Percentiles rank a stretch among this genome's conserved stretches.
These are phyloP conservation scores for Aspergillus sp. DNA, from an alignment of 2,329 filamentous ascomycete genomes.

Conservation along the genomic window DNA sequence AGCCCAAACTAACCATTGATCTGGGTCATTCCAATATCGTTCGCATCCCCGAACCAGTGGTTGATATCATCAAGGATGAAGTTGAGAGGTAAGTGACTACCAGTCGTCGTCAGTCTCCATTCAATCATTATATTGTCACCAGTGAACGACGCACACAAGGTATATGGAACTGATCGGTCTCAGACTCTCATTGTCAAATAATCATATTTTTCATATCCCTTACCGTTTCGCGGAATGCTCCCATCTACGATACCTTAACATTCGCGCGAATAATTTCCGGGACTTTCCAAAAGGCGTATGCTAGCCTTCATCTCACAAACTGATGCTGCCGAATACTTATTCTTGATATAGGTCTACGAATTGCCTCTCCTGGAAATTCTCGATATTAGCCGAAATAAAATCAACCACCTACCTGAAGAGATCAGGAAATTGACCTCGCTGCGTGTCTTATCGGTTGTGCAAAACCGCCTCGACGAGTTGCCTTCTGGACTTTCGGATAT, in stretches of 20 bases:
- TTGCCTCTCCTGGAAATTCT: constrained; percentile 83
- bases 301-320: constrained; percentile 9
- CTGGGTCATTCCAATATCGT: constrained; percentile 43
- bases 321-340: constrained; percentile 1
- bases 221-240: constrained; percentile 42
- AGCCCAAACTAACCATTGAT: constrained; percentile 44
- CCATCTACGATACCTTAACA: constrained; percentile 44
- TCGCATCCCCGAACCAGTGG: constrained; percentile 42
- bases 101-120: background rate
- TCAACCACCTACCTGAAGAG: constrained; percentile 67
- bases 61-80: constrained; percentile 46
- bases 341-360: constrained; percentile 61
- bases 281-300: constrained; percentile 59
- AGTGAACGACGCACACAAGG: no score
- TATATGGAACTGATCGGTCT: constrained; percentile 8
- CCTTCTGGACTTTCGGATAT: constrained; percentile 82
- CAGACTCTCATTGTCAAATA: constrained; percentile 45
- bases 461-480: constrained; percentile 77
- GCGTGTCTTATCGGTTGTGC: constrained; percentile 79
- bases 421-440: constrained; percentile 74
- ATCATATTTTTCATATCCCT: constrained; percentile 43
- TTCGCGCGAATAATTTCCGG: constrained; percentile 43
- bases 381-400: constrained; percentile 81
- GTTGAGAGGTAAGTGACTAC: constrained; percentile 40
- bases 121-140: no score